Evolutionary conservation across 192 early-diverging fungal species (phyloP).

Genomic region (Dissophora ornata): DNA sequence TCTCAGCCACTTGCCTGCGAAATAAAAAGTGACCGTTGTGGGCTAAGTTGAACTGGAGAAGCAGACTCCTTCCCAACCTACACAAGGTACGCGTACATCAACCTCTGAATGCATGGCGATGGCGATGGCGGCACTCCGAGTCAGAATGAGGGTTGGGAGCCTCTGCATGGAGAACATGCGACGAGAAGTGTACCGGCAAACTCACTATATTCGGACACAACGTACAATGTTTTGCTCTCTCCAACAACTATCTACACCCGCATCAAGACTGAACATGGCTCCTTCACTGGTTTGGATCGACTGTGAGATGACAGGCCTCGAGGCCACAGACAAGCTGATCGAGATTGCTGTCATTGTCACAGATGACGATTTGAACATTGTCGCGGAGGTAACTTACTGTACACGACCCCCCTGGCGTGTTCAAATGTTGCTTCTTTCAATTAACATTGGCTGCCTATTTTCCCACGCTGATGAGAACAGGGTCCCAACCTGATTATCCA

Average conservation of each 20-base stretch:
- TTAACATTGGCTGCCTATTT: neutral
- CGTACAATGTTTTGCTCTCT: neutral
- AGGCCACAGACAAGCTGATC: constrained; percentile 81
- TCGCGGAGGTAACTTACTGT: constrained; percentile 73
- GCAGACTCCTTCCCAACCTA: too few species aligned
- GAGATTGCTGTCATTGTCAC: constrained; percentile 93
- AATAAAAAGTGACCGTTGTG: too few species aligned
- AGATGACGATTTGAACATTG: constrained; percentile 84
- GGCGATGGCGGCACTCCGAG: too few species aligned
- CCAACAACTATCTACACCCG: neutral
- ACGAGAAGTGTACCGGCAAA: too few species aligned
- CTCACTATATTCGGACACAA: neutral
- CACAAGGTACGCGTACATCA: too few species aligned
- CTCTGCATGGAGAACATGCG: too few species aligned
- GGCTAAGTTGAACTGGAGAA: too few species aligned
- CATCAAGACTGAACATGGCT: neutral
- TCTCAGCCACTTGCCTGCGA: too few species aligned
- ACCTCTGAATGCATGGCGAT: too few species aligned
- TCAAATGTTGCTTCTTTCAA: constrained; percentile 5
- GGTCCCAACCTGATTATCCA: constrained; percentile 79
- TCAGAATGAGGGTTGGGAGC: too few species aligned
- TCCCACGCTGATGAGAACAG: constrained; percentile 34
- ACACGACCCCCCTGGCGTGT: neutral
- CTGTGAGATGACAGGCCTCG: constrained; percentile 85
- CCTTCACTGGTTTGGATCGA: constrained; percentile 89